Evolutionary conservation across 2,329 filamentous ascomycete species (phyloP).

Genomic region (Exophiala sideris): DNA sequence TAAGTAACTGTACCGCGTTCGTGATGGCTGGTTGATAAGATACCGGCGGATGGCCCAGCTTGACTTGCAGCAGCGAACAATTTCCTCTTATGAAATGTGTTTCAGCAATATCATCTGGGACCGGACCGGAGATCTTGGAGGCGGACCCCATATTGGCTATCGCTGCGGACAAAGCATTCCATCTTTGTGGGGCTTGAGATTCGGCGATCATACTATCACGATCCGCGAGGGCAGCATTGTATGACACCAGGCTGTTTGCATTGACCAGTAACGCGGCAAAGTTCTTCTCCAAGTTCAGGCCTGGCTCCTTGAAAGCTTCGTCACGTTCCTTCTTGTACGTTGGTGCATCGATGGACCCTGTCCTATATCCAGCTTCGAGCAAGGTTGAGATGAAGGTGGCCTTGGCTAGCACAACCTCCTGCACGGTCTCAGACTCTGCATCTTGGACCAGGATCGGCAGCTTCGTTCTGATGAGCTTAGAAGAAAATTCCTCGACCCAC

Average conservation of each 20-base stretch:
- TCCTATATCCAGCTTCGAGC: conserved; percentile 56
- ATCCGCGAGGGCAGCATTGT: conserved; percentile 49
- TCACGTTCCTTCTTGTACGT: conserved; percentile 51
- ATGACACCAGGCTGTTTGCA: conserved; percentile 55
- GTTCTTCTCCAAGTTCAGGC: conserved; percentile 41
- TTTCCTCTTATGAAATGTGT: conserved; percentile 57
- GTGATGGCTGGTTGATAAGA: conserved; percentile 42
- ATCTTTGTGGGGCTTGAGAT: conserved; percentile 41
- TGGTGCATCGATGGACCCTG: conserved; percentile 46
- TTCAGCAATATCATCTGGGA: conserved; percentile 48
- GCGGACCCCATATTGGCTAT: conserved; percentile 50
- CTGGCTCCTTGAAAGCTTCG: conserved; percentile 38
- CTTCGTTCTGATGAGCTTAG: conserved; percentile 51
- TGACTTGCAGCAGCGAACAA: conserved; percentile 53
- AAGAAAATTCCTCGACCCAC: conserved; percentile 58
- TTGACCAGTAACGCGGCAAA: conserved; percentile 53
- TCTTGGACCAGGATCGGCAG: conserved; percentile 52
- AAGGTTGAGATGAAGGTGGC: conserved; percentile 57
- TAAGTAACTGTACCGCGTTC: conserved; percentile 47
- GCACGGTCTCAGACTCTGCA: conserved; percentile 38
- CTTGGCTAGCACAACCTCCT: conserved; percentile 53
- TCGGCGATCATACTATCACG: conserved; percentile 29
- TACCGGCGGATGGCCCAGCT: conserved; percentile 47
- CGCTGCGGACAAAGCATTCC: conserved; percentile 53
- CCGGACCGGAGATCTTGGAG: conserved; percentile 45